Percentiles rank a stretch among this genome's conserved stretches.
Conservation (phyloP, 2,329 filamentous ascomycete species). For the Sporothrix euskadiensis region DNA sequence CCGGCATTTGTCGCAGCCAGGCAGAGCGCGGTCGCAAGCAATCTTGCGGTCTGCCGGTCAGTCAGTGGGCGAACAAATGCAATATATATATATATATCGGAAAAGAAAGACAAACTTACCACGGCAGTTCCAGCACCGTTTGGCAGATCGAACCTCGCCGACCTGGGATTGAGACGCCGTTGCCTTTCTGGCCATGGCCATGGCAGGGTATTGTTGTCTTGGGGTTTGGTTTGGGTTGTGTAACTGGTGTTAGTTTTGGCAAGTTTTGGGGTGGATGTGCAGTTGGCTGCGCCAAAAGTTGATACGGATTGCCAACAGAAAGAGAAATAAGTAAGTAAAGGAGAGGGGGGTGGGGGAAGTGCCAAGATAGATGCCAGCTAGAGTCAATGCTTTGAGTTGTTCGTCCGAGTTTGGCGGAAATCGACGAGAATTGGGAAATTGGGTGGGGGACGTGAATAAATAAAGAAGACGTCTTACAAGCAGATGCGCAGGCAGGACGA, state of each 20-base stretch:
- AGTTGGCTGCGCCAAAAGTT: background rate
- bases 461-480: background rate
- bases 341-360: background rate
- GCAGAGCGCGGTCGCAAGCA: slow-evolving; percentile 30
- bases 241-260: background rate
- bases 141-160: background rate
- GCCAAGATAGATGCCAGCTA: background rate
- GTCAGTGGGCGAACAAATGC: background rate
- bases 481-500: background rate
- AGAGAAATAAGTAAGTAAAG: background rate
- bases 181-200: background rate
- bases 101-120: background rate
- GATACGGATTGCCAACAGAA: background rate
- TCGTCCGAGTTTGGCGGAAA: background rate
- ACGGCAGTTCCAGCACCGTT: slow-evolving; percentile 29
- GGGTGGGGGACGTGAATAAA: background rate
- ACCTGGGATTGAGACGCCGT: background rate
- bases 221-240: background rate
- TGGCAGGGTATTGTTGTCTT: background rate
- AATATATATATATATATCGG: background rate
- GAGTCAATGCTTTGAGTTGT: background rate
- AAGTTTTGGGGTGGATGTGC: background rate
- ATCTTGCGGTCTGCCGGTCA: slow-evolving; percentile 28
- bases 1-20: slow-evolving; percentile 27
- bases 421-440: background rate